Base-by-base conservation (phyloP, 192 early-diverging fungal species). In the Linnemannia schmuckeri region DNA sequence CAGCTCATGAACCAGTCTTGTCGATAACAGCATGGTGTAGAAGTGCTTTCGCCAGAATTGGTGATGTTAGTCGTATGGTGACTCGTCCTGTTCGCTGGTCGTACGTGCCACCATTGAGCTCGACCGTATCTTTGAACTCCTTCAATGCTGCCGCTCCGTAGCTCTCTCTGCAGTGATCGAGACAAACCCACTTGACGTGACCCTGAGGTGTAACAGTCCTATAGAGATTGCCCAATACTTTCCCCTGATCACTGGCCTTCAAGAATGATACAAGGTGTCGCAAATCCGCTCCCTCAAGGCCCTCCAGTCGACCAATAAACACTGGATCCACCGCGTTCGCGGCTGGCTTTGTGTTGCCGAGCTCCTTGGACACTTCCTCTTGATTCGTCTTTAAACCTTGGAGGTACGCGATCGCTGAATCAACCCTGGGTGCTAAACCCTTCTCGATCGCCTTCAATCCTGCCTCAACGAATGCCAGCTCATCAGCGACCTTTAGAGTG, bases 171-270 rank as follows among this genome's bases (percentile, higher is more conserved):
- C 42, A 82, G n/a, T 82, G 81, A 35, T 76, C 70, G 3, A 54
- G 52, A 38, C 81, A 76, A 0, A 82, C 81, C 81, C 81, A 82
- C 42, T 82, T 82, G 15, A 82, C 81, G 73, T 82, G 74, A 2
- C 81, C 81, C n/a, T 77, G 20, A 1, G 13, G 6, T 4, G 81
- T 82, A 4, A 82, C 52, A 0, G 40, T 82, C 22, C 74, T 0
- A 8, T 76, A 82, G 1, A 76, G 69, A 69, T 77, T 77, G 0
- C 81, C 81, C 18, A 82, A 57, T 0, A 35, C 30, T 10, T 41
- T 24, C 3, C 33, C 70, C 30, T 71, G 12, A 17, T 77, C 81
- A 1, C 18, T 44, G 15, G 46, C 44, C 7, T 55, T 57, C 38
- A 82, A 52, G 49, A 61, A 82, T 7, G 74, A 76, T 42, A 63